Percentiles rank a stretch among this genome's conserved stretches.
Evolutionary conservation across 2,329 filamentous ascomycete species (phyloP).

Genomic region (Chaetothyriales sp.): DNA sequence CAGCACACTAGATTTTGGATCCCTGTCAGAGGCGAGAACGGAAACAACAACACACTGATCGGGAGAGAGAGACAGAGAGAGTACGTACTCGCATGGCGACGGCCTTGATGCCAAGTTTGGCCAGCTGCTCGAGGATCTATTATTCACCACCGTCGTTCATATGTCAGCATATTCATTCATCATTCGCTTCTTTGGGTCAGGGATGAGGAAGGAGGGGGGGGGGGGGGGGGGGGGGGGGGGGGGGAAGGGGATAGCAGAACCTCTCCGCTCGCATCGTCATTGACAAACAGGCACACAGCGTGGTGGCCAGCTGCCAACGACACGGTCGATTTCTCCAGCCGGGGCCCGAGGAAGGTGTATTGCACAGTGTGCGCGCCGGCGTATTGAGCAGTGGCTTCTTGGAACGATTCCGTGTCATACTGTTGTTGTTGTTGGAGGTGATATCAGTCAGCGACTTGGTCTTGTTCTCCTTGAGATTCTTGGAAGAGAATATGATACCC

Average conservation of each 20-base stretch:
- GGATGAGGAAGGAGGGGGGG: no score
- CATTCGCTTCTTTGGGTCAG: no score
- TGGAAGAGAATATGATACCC: slow-evolving; percentile 32
- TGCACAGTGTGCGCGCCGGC: no score
- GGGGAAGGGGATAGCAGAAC: slow-evolving; percentile 6
- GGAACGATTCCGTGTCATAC: neutral
- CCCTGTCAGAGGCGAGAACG: neutral
- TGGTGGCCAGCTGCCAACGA: slow-evolving; percentile 37
- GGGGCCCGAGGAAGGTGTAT: slow-evolving; percentile 40
- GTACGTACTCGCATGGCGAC: slow-evolving; percentile 39
- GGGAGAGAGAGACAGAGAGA: neutral
- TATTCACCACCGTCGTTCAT: neutral
- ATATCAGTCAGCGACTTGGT: neutral
- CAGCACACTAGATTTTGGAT: slow-evolving; percentile 42
- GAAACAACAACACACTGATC: neutral
- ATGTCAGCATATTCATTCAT: neutral
- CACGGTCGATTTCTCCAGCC: slow-evolving; percentile 42
- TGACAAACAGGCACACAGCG: slow-evolving; percentile 55
- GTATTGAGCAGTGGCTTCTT: neutral
- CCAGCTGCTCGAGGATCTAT: slow-evolving; percentile 37
- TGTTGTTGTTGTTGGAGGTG: neutral
- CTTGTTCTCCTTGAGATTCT: no score
- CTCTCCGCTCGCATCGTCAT: slow-evolving; percentile 39
- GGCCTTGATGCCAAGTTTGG: slow-evolving; percentile 37
- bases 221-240: no score